phyloP scores from a whole-genome alignment of 306 rosid species.

The Vachellia collinsii region DNA sequence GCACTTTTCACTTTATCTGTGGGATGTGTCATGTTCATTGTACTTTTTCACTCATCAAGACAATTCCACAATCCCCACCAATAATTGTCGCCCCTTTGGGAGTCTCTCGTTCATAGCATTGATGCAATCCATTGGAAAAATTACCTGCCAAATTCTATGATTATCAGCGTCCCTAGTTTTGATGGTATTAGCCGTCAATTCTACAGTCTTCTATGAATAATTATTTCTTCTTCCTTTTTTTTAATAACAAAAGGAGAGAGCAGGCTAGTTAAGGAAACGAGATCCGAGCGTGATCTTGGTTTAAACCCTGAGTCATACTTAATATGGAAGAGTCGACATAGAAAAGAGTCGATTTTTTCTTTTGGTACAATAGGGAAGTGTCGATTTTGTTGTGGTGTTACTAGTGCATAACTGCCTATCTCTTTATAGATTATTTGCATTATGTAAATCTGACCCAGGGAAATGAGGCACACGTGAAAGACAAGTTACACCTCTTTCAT shows the following conservation, averaged over 20 bases:
- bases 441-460: neutral
- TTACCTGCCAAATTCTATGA: constrained; percentile 6
- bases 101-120: neutral
- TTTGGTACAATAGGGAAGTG: neutral
- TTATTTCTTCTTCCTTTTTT: too few species aligned
- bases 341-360: neutral
- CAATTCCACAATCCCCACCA: constrained; percentile 33
- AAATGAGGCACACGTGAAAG: neutral
- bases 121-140: constrained; percentile 5
- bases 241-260: neutral
- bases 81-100: constrained; percentile 12
- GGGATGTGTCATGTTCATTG: constrained; percentile 19
- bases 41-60: neutral
- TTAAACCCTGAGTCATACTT: neutral
- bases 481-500: neutral
- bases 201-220: neutral
- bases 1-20: constrained; percentile 3
- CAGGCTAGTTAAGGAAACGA: neutral
- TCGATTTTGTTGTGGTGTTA: neutral
- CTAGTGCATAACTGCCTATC: neutral
- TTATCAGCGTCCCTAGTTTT: neutral
- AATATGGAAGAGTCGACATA: neutral
- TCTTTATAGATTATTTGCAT: neutral
- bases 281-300: neutral
- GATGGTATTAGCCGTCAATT: neutral